Evolutionary conservation across 2,329 filamentous ascomycete genomes (phyloP).

Genomic region (Xylariomycetidae sp.): DNA sequence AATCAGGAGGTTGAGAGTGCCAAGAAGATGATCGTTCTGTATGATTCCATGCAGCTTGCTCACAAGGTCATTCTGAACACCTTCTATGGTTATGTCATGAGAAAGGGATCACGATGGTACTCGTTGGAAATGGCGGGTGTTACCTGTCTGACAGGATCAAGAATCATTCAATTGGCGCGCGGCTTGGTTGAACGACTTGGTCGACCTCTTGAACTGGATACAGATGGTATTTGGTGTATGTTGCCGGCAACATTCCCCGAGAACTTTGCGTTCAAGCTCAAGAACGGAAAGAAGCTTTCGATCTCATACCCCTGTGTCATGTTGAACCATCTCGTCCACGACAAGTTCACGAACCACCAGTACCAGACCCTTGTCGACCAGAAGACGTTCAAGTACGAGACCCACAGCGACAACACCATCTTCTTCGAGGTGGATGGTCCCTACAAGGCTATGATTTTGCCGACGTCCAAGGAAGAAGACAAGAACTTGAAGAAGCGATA

Average conservation of each 20-base stretch:
- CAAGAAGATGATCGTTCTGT: conserved; percentile 98
- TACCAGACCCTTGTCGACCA: conserved; percentile 86
- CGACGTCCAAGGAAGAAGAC: conserved; percentile 97
- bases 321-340: conserved; percentile 96
- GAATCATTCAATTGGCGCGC: conserved; percentile 93
- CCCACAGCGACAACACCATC: conserved; percentile 96
- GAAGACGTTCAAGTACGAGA: conserved; percentile 82
- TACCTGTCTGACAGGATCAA: conserved; percentile 91
- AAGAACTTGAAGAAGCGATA: conserved; percentile 99
- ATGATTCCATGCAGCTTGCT: conserved; percentile 90
- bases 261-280: conserved; percentile 89
- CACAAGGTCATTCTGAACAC: conserved; percentile 99
- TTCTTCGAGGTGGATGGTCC: conserved; percentile 99
- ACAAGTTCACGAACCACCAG: conserved; percentile 91
- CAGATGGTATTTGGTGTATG: conserved; percentile 99
- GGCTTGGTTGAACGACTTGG: conserved; percentile 91
- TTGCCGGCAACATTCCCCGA: conserved; percentile 93
- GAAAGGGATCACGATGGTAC: conserved; percentile 98
- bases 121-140: conserved; percentile 99
- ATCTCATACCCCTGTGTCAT: conserved; percentile 98
- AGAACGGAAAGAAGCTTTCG: conserved; percentile 91
- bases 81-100: conserved; percentile 99
- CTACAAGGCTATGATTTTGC: conserved; percentile 94
- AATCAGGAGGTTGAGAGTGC: conserved; percentile 78
- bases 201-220: conserved; percentile 88